These are phyloP conservation scores for Xylariaceae sp. DNA, from an alignment of 2,329 filamentous ascomycete genomes.

Conservation along the genomic window DNA sequence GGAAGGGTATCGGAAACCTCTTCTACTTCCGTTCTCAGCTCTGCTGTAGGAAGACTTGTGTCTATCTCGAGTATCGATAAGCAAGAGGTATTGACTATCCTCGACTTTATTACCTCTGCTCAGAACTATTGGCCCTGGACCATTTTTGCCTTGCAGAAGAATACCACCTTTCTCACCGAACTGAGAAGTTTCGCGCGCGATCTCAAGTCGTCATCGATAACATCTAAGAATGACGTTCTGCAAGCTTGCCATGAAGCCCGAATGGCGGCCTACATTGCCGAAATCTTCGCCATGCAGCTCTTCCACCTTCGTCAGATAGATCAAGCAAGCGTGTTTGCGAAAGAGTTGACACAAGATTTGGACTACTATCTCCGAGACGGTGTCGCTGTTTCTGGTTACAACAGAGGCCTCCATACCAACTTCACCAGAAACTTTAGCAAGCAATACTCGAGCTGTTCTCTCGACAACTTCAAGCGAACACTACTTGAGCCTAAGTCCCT, in stretches of 20 bases:
- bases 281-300: slow-evolving; percentile 86
- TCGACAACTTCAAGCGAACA: slow-evolving; percentile 80
- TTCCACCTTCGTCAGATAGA: slow-evolving; percentile 79
- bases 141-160: slow-evolving; percentile 72
- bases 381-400: slow-evolving; percentile 76
- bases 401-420: slow-evolving; percentile 79
- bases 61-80: slow-evolving; percentile 61
- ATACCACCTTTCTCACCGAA: slow-evolving; percentile 67
- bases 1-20: slow-evolving; percentile 47
- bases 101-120: slow-evolving; percentile 82
- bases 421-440: slow-evolving; percentile 79
- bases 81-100: slow-evolving; percentile 66
- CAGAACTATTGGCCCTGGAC: slow-evolving; percentile 97
- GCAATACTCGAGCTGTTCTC: slow-evolving; percentile 68
- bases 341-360: slow-evolving; percentile 68
- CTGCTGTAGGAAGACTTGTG: slow-evolving; percentile 67
- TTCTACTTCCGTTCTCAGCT: slow-evolving; percentile 64
- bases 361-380: slow-evolving; percentile 77
- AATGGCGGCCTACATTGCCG: slow-evolving; percentile 77
- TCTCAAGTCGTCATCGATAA: slow-evolving; percentile 49
- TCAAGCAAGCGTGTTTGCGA: slow-evolving; percentile 60
- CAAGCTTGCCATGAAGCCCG: slow-evolving; percentile 60
- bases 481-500: slow-evolving; percentile 60
- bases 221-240: slow-evolving; percentile 51
- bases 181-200: slow-evolving; percentile 66